Evolutionary conservation across 768 basidiomycete genomes (phyloP).

Genomic region (Mycena galopus): DNA sequence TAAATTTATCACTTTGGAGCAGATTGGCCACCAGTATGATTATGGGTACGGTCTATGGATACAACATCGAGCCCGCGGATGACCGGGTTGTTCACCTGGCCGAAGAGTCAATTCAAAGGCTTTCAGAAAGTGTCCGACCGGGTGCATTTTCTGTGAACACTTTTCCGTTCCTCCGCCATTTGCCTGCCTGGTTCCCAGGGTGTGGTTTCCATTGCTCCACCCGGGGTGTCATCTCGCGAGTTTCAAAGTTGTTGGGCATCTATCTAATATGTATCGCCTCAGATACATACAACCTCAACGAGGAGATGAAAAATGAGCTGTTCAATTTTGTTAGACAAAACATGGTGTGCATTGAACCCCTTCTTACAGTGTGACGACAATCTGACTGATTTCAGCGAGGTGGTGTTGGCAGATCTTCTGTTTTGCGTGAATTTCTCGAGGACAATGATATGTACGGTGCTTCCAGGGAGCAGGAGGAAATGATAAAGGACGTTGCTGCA

Average conservation of each 20-base stretch:
- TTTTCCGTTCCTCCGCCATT: slow-evolving; percentile 46
- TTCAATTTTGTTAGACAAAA: slow-evolving; percentile 22
- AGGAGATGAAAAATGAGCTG: slow-evolving; percentile 20
- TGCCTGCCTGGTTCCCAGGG: slow-evolving; percentile 49
- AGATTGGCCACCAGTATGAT: background rate
- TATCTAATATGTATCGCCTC: too few relatives aligned
- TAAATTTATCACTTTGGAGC: background rate
- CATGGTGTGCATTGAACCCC: slow-evolving; percentile 1
- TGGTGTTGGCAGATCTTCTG: slow-evolving; percentile 16
- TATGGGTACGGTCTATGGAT: slow-evolving; percentile 40
- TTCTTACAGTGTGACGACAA: too few relatives aligned
- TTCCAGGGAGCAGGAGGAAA: slow-evolving; percentile 28
- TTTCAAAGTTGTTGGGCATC: too few relatives aligned
- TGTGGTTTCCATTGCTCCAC: background rate
- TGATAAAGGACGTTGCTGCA: slow-evolving; percentile 46
- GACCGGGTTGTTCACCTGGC: slow-evolving; percentile 43
- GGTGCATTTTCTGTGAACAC: slow-evolving; percentile 43
- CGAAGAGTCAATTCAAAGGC: slow-evolving; percentile 32
- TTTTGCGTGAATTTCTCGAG: background rate
- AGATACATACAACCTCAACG: background rate
- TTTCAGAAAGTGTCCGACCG: slow-evolving; percentile 33
- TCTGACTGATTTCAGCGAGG: background rate
- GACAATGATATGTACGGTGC: too few relatives aligned
- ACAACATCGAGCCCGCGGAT: slow-evolving; percentile 40
- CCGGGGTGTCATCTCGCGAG: too few relatives aligned